Conservation (phyloP, 148 eudicot genomes). For the Arctostaphylos glauca region DNA sequence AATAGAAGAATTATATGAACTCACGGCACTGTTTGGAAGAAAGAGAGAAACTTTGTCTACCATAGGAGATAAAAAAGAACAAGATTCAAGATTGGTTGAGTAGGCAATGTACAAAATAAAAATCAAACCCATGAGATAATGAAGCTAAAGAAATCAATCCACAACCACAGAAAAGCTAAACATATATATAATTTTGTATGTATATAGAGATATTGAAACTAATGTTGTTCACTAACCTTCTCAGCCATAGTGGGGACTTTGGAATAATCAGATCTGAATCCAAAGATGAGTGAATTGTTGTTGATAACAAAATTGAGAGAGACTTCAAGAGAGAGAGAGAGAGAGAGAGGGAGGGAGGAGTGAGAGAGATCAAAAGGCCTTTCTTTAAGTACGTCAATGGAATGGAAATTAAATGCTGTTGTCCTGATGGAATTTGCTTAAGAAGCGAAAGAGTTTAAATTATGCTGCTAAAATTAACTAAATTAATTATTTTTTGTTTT, state of each 20-base stretch:
- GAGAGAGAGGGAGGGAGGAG: background rate
- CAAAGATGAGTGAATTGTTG: background rate
- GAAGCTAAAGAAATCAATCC: background rate
- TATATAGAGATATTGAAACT: background rate
- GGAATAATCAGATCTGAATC: slow-evolving; percentile 5
- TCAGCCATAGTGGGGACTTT: slow-evolving; percentile 1
- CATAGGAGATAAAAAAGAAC: background rate
- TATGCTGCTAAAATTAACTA: too few relatives aligned
- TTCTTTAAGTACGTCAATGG: background rate
- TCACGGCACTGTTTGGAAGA: background rate
- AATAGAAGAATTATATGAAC: background rate
- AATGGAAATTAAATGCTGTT: background rate
- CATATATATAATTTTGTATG: background rate
- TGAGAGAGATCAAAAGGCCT: background rate
- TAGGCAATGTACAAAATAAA: background rate
- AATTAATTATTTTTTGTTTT: too few relatives aligned
- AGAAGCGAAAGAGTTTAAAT: background rate
- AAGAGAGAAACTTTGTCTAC: background rate
- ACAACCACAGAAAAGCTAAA: background rate
- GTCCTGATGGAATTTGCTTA: background rate
- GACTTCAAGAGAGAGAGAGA: background rate
- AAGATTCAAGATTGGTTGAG: background rate
- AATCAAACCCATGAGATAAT: background rate
- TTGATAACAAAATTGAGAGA: background rate
- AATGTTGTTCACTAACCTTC: slow-evolving; percentile 7